Percentiles rank a stretch among this genome's conserved stretches.
Conservation (phyloP, 2,329 filamentous ascomycete genomes). For the Neonectria coccinea region DNA sequence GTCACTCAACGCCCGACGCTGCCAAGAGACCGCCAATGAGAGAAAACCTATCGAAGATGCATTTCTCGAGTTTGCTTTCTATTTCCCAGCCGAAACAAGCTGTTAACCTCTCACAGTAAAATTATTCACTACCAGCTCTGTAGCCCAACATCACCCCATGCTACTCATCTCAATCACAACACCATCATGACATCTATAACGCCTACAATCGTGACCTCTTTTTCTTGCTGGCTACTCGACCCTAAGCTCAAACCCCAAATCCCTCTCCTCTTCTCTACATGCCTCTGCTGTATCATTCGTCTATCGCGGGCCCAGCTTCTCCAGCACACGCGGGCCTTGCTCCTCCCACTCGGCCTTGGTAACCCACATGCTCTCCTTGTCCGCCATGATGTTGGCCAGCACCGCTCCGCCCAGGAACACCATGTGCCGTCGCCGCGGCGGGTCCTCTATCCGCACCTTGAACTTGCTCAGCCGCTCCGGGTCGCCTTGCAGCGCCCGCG, state of each 20-base stretch:
- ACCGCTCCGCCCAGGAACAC: slow-evolving; percentile 99
- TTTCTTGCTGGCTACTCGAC: slow-evolving; percentile 43
- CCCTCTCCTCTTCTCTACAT: slow-evolving; percentile 20
- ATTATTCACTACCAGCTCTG: background rate
- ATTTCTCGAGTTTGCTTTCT: background rate
- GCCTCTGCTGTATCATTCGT: slow-evolving; percentile 17
- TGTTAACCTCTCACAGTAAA: background rate
- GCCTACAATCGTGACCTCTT: slow-evolving; percentile 32
- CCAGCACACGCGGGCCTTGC: slow-evolving; percentile 83
- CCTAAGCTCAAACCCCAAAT: slow-evolving; percentile 38
- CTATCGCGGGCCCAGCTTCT: slow-evolving; percentile 93
- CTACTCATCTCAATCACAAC: background rate
- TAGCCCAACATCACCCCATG: background rate
- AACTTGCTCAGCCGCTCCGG: slow-evolving; percentile 97
- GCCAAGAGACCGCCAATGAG: background rate
- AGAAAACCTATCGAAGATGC: background rate
- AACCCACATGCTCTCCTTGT: slow-evolving; percentile 99
- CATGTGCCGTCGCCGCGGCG: slow-evolving; percentile 95
- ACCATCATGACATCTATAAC: background rate
- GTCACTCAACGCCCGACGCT: background rate
- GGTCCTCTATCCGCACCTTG: slow-evolving; percentile 99
- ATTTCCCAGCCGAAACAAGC: background rate
- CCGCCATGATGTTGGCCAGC: slow-evolving; percentile 97
- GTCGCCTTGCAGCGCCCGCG: slow-evolving; percentile 88
- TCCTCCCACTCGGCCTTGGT: slow-evolving; percentile 97